Evolutionary conservation across 148 eudicot species (phyloP).

Genomic region (Amaranthus hypochondriacus): DNA sequence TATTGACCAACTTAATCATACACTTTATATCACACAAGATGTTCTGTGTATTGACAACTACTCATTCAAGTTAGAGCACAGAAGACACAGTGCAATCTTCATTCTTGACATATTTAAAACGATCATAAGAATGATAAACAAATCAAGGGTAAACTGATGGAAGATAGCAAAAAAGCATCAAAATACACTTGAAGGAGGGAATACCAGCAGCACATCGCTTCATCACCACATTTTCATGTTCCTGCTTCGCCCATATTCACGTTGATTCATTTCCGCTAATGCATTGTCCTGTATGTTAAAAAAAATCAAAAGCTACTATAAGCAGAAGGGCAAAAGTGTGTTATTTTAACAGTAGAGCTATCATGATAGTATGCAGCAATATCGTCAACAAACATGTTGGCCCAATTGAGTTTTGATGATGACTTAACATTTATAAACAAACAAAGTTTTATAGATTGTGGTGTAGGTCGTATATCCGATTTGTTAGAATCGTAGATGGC

Average conservation of each 20-base stretch:
- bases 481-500: too few species aligned
- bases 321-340: neutral
- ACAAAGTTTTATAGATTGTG: too few species aligned
- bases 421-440: too few species aligned
- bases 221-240: constrained; percentile 71
- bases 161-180: constrained; percentile 4
- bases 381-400: too few species aligned
- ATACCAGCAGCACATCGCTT: constrained; percentile 85
- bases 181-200: constrained; percentile 11
- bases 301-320: constrained; percentile 1
- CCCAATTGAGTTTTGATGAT: too few species aligned
- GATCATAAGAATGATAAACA: neutral
- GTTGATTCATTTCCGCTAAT: constrained; percentile 66
- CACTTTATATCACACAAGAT: neutral
- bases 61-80: neutral
- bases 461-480: too few species aligned
- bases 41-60: neutral
- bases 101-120: neutral
- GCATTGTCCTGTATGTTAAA: constrained; percentile 50
- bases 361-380: too few species aligned
- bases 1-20: neutral
- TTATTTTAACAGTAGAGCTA: neutral
- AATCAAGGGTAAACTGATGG: neutral
- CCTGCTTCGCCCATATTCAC: constrained; percentile 66
- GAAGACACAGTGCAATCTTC: neutral